These are phyloP conservation scores for Grigorovia humatica DNA, from an alignment of 805 yeast genomes.

Conservation along the genomic window DNA sequence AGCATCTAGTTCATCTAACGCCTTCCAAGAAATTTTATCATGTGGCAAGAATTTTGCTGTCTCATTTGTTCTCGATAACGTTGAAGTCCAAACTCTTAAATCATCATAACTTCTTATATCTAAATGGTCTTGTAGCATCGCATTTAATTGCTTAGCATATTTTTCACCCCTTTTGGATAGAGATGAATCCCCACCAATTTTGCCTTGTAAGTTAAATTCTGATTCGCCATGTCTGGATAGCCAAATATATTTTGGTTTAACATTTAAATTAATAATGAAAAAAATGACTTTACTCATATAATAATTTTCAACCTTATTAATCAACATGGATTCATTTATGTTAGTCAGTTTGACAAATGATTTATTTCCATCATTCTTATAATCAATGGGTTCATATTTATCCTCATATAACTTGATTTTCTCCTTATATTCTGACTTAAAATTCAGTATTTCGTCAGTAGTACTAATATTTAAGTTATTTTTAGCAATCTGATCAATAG, in stretches of 20 bases:
- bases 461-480: slow-evolving; percentile 35
- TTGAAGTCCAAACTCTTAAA: slow-evolving; percentile 92
- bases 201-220: slow-evolving; percentile 82
- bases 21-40: slow-evolving; percentile 87
- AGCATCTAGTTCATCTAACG: slow-evolving; percentile 92
- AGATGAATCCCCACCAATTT: slow-evolving; percentile 91
- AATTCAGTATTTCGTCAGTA: slow-evolving; percentile 57
- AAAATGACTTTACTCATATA: slow-evolving; percentile 87
- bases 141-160: slow-evolving; percentile 75
- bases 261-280: slow-evolving; percentile 90
- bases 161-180: slow-evolving; percentile 74
- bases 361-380: slow-evolving; percentile 45
- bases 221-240: slow-evolving; percentile 94
- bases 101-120: slow-evolving; percentile 47
- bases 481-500: slow-evolving; percentile 68
- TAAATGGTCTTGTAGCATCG: slow-evolving; percentile 50
- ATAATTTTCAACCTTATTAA: slow-evolving; percentile 80
- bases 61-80: slow-evolving; percentile 82
- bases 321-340: slow-evolving; percentile 77
- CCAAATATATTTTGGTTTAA: slow-evolving; percentile 88
- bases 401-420: slow-evolving; percentile 68
- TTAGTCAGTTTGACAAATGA: slow-evolving; percentile 84
- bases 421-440: slow-evolving; percentile 58
- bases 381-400: slow-evolving; percentile 66
- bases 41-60: slow-evolving; percentile 78